A percentile compares a stretch with the other conserved stretches of the same genome.
Evolutionary conservation across 257 asterid genomes (phyloP).

Genomic region (Echites panduratus): DNA sequence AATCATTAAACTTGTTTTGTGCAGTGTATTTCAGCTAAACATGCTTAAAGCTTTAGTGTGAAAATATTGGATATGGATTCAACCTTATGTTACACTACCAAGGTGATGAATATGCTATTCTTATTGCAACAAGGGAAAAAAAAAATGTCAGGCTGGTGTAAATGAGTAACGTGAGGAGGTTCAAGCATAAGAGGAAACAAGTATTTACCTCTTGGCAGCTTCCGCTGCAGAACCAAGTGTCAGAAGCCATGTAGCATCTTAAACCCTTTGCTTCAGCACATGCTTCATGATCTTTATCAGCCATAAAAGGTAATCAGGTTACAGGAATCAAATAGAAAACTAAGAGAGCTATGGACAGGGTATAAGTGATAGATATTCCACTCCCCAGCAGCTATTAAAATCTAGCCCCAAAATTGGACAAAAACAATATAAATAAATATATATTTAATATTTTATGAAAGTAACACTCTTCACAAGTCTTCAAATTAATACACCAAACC

Average conservation of each 20-base stretch:
- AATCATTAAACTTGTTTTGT: background rate
- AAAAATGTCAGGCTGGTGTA: background rate
- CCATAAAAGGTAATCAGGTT: slow-evolving; percentile 18
- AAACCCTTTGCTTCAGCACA: slow-evolving; percentile 49
- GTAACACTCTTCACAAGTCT: background rate
- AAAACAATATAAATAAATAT: no score
- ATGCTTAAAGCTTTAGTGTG: slow-evolving; percentile 1
- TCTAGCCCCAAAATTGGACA: no score
- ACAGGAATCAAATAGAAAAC: slow-evolving; percentile 6
- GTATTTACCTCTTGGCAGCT: slow-evolving; percentile 71
- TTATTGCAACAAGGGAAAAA: background rate
- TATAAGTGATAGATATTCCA: background rate
- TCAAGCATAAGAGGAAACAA: slow-evolving; percentile 6
- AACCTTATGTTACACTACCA: background rate
- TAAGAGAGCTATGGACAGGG: slow-evolving; percentile 1
- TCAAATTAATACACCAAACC: background rate
- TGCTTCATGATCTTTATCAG: slow-evolving; percentile 66
- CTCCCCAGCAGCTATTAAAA: background rate
- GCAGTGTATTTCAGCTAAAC: background rate
- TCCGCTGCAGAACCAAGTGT: slow-evolving; percentile 79
- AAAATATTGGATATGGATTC: background rate
- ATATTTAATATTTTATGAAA: background rate
- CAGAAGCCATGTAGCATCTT: slow-evolving; percentile 43
- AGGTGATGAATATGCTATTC: background rate
- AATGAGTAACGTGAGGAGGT: background rate